Evolutionary conservation across 2,329 filamentous ascomycete species (phyloP), one percentile per base, ranked within the genome.

Genomic region (Trichoderma sp.): DNA sequence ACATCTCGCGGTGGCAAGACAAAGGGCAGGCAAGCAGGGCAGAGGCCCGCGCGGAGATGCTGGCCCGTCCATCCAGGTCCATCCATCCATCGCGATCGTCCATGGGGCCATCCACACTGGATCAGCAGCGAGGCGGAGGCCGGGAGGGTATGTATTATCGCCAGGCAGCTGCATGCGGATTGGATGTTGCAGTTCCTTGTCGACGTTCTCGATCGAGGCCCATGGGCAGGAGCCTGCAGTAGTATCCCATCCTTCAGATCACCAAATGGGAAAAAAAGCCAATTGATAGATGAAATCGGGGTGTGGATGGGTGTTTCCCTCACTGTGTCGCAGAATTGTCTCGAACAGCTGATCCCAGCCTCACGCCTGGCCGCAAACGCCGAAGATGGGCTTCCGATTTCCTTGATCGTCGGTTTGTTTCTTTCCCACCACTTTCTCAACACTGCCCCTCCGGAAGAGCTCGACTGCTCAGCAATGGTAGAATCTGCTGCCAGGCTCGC

Each of bases 261-360:
- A n/a, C 39, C 58, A 4, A 30, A 28, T 5, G 28, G 26, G 21
- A 21, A 54, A 19, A 19, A 10, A 19, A 30, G 10, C 30, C 30
- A 52, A 34, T 52, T 44, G 15, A n/a, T 7, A 24, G 21, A 24
- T 24, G 21, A 24, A 24, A 24, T 21, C 12, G 9, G 50, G 50
- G 12, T 39, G 34, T 52, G 51, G 51, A 14, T 44, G 54, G 54
- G 28, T 57, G 54, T 17, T 17, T 24, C 44, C 34, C 17, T 51
- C n/a, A 30, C 47, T 28, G 24, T 61, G 58, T 61, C 58, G 58
- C 39, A 61, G 58, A 61, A 39, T 61, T 61, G 58, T 61, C 58
- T 61, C 58, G 58, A 61, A 61, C 58, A 28, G 19, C 30, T 51
- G 54, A 52, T 44, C 58, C 39, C 58, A 39, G 44, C 47, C 47